phyloP scores from a whole-genome alignment of 2,329 filamentous ascomycete genomes.

The Lasiodiplodia gonubiensis region DNA sequence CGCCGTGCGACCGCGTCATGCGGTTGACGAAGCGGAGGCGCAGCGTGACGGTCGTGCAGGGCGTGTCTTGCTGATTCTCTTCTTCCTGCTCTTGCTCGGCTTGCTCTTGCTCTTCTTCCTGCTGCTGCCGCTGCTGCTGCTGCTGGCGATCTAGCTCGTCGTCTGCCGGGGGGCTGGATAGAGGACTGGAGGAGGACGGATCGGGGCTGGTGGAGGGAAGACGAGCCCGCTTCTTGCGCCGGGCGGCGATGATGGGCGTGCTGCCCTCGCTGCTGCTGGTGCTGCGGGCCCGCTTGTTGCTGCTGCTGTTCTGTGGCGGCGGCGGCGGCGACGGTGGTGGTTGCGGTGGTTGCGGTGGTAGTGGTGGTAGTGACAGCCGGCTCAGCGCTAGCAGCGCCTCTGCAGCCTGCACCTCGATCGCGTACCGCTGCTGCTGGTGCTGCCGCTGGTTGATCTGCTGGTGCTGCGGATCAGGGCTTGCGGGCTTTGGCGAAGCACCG shows the following conservation, averaged over 20 bases:
- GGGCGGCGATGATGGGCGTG: background rate
- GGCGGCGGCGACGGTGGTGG: too few species aligned
- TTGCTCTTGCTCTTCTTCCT: background rate
- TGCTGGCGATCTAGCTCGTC: background rate
- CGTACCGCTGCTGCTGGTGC: too few species aligned
- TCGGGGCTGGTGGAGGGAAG: too few species aligned
- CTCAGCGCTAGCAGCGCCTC: background rate
- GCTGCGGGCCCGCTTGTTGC: background rate
- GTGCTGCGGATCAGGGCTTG: too few species aligned
- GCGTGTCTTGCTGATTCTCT: too few species aligned
- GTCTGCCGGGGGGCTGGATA: background rate
- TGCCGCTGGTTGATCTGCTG: too few species aligned
- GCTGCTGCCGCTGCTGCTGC: background rate
- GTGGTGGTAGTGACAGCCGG: background rate
- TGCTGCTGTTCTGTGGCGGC: background rate
- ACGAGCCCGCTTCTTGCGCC: background rate
- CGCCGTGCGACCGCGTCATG: background rate
- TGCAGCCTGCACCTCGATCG: too few species aligned
- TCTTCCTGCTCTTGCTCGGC: too few species aligned
- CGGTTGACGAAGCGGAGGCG: background rate
- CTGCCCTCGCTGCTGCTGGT: background rate
- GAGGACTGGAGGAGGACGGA: too few species aligned
- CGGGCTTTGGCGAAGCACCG: too few species aligned
- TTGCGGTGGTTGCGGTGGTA: too few species aligned
- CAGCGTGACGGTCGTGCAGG: background rate